Evolutionary conservation across 2,329 filamentous ascomycete species (phyloP), one percentile per base, ranked within the genome.

Genomic region (Aspergillus quadricinctus): DNA sequence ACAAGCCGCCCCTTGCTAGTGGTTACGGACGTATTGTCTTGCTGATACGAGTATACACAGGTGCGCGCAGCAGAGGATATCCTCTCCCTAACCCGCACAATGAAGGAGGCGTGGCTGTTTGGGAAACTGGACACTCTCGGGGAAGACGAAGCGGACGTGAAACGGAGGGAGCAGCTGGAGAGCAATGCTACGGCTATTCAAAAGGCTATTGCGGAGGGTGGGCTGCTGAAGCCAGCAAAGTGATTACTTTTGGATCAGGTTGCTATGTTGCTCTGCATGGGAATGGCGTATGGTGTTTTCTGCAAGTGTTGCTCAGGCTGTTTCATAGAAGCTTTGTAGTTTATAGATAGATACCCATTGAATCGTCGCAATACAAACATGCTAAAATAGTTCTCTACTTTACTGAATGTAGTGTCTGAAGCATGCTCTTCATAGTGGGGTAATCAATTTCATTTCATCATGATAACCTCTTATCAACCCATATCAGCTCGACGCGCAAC

Each of bases 31-130:
- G 31, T 3, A 4, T 17, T 35, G 14, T 35, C n/a, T 2, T 35
- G 31, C 31, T 35, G 11, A 35, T 17, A 35, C 11, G 31, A 35
- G 11, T 35, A 35, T 35, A 35, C 4, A 35, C 31, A 83, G 83
- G 80, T 87, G 60, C 81, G 82, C 55, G 80, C 83, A 1, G 81
- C 82, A 14, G 85, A 88, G 72, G 84, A 87, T 54, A 75, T 87
- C 10, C 77, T 86, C 56, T 78, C 80, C 11, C 69, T 88, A 14
- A 85, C 83, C 27, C 80, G 85, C 23, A 78, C 81, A 27, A 76
- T 88, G 72, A 87, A 88, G 66, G 85, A 88, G 66, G 77, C 84
- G 23, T 88, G 86, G 86, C 75, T 88, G 5, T 87, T 87, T 63
- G 86, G 86, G 3, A 82, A 83, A 56, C 75, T 88, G 46, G 79